These are phyloP conservation scores for Zasmidium angulare DNA, from an alignment of 2,329 filamentous ascomycete genomes.

Conservation along the genomic window DNA sequence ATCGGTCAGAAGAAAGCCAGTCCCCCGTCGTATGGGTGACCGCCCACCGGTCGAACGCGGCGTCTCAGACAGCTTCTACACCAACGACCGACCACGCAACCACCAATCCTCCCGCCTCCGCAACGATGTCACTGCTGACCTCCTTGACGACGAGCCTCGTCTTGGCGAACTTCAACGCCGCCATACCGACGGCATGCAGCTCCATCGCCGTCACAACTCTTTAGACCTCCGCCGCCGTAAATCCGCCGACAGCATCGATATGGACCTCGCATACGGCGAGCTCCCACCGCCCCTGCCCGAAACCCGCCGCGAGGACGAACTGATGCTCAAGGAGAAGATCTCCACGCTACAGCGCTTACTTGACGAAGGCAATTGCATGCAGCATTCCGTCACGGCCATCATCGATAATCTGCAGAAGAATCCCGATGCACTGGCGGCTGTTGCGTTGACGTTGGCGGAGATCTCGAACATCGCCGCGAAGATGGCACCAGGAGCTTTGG, in stretches of 20 bases:
- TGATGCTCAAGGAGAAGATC: constrained; percentile 67
- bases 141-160: constrained; percentile 30
- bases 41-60: constrained; percentile 45
- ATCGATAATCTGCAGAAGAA: constrained; percentile 78
- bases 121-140: constrained; percentile 22
- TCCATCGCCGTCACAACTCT: constrained; percentile 11
- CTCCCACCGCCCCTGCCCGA: constrained; percentile 67
- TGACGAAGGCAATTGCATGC: constrained; percentile 83
- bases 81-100: constrained; percentile 36
- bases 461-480: constrained; percentile 79
- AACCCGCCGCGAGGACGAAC: constrained; percentile 50
- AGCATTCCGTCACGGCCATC: constrained; percentile 78
- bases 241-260: constrained; percentile 65
- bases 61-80: constrained; percentile 47
- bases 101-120: constrained; percentile 29
- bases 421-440: constrained; percentile 88
- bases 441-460: constrained; percentile 88
- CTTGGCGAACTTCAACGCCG: constrained; percentile 43
- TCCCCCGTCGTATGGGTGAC: constrained; percentile 18
- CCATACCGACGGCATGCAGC: constrained; percentile 41
- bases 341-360: constrained; percentile 73
- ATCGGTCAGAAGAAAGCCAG: constrained; percentile 26
- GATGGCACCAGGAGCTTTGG: constrained; percentile 78
- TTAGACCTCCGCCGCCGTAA: constrained; percentile 34
- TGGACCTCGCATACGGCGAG: constrained; percentile 88